Percentiles rank a stretch among this genome's conserved stretches.
Evolutionary conservation across 2,329 filamentous ascomycete genomes (phyloP).

Genomic region (Geosmithia morbida): DNA sequence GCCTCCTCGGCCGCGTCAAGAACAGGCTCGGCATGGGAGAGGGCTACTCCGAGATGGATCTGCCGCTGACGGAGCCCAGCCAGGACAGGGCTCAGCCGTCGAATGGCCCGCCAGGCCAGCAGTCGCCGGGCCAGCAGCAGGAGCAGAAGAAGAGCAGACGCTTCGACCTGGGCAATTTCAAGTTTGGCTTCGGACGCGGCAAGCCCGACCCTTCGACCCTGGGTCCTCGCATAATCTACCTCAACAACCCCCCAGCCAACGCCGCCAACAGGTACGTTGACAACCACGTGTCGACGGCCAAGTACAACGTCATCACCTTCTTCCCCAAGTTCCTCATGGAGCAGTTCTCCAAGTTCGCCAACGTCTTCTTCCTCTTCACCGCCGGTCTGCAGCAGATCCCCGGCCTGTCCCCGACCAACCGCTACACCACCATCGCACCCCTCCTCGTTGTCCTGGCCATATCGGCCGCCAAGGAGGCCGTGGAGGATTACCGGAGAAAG

Average conservation of each 20-base stretch:
- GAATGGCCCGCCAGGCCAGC: conserved; percentile 1
- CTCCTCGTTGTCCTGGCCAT: conserved; percentile 78
- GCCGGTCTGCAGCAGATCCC: conserved; percentile 91
- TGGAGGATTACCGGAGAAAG: conserved; percentile 87
- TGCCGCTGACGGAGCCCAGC: conserved; percentile 72
- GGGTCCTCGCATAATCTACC: conserved; percentile 80
- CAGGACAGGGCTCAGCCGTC: conserved; percentile 18
- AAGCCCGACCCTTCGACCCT: conserved; percentile 83
- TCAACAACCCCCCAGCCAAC: conserved; percentile 95
- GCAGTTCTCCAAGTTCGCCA: conserved; percentile 98
- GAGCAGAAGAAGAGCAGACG: conserved; percentile 32
- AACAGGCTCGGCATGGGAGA: conserved; percentile 79
- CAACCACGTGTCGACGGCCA: conserved; percentile 95
- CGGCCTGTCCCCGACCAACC: conserved; percentile 84
- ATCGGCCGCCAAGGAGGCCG: conserved; percentile 87
- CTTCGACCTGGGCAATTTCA: conserved; percentile 66
- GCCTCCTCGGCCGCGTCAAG: conserved; percentile 75
- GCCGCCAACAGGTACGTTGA: conserved; percentile 78
- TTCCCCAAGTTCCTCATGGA: conserved; percentile 94
- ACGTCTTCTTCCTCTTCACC: conserved; percentile 98
- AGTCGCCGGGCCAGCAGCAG: conserved; percentile 18
- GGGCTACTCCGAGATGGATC: conserved; percentile 94
- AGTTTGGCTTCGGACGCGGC: conserved; percentile 75
- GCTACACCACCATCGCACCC: conserved; percentile 93
- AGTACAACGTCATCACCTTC: conserved; percentile 91